A percentile compares a stretch with the other conserved stretches of the same genome.
phyloP scores from a whole-genome alignment of 1,284 basidiomycete species.

The Cryptococcus depauperatus region DNA sequence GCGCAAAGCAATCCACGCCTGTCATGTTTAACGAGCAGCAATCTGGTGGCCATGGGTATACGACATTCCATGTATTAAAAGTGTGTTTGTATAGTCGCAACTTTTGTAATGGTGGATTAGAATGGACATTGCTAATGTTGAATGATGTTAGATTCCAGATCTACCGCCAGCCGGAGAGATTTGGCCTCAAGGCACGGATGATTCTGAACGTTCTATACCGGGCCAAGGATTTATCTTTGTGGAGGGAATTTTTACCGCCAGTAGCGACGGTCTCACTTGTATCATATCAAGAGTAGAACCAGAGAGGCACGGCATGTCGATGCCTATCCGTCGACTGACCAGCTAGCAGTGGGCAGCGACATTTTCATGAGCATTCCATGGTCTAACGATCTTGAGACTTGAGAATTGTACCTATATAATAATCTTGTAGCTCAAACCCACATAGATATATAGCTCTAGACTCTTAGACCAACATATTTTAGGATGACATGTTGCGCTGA shows the following conservation, averaged over 20 bases:
- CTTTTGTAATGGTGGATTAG: background rate
- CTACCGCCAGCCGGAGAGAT: slow-evolving; percentile 19
- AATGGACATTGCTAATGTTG: background rate
- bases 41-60: slow-evolving; percentile 32
- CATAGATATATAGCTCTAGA: no score
- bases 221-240: slow-evolving; percentile 34
- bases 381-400: no score
- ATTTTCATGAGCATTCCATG: no score
- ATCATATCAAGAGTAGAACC: slow-evolving; percentile 17
- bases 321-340: no score
- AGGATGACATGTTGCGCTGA: no score
- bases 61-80: slow-evolving; percentile 28
- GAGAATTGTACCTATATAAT: no score
- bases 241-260: slow-evolving; percentile 37
- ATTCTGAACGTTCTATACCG: slow-evolving; percentile 26
- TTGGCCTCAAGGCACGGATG: slow-evolving; percentile 32
- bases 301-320: no score
- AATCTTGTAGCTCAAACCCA: no score
- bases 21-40: slow-evolving; percentile 23
- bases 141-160: slow-evolving; percentile 25
- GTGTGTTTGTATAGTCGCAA: slow-evolving; percentile 14
- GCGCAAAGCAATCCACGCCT: slow-evolving; percentile 31
- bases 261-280: slow-evolving; percentile 33
- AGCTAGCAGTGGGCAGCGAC: no score
- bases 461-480: no score